Evolutionary conservation across 768 basidiomycete species (phyloP), one percentile per base, ranked within the genome.

Genomic region (Trametes elegans): DNA sequence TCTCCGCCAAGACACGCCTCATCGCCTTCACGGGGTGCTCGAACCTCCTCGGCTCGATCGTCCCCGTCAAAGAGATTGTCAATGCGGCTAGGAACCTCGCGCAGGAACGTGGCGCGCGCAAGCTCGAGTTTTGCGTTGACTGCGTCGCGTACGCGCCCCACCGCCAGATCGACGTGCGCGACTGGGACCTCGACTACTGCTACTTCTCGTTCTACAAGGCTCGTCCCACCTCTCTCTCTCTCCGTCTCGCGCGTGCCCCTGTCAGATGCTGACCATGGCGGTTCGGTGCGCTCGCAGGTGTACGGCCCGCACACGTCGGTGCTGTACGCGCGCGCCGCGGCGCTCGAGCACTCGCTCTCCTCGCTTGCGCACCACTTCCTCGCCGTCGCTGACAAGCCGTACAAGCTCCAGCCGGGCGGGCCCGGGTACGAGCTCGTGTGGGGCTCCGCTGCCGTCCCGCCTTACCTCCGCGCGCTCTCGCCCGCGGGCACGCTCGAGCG

Each of bases 91-190:
- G 87, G 13, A 72, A 70, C 8, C 72, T 76, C 16, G 85, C 84
- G 2, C 70, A 69, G 36, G 73, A 76, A 18, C 71, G 77, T 47
- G 84, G 87, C 23, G 76, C 78, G 10, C 66, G 66, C 53, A 84
- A 87, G 65, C 70, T 89, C 26, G 83, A 91, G 67, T 73, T 90
- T 13, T 80, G 77, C 0, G 76, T 90, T 3, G 90, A 91, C 62
- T 89, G 88, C 57, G 90, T 91, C 2, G 88, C 88, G 3, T 90
- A 86, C 60, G 86, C 87, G 4, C 88, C 88, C 0, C 88, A 91
- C 64, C 74, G 87, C 13, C 69, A 72, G 51, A 81, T 91, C 27
- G 83, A 91, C 60, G 88, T 89, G 14, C 79, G 76, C 54, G 82
- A 78, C 43, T 91, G 88, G 90, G 88, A 89, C 49, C 75, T 89